Conservation (phyloP, 768 basidiomycete genomes). For the Russula ochroleuca region DNA sequence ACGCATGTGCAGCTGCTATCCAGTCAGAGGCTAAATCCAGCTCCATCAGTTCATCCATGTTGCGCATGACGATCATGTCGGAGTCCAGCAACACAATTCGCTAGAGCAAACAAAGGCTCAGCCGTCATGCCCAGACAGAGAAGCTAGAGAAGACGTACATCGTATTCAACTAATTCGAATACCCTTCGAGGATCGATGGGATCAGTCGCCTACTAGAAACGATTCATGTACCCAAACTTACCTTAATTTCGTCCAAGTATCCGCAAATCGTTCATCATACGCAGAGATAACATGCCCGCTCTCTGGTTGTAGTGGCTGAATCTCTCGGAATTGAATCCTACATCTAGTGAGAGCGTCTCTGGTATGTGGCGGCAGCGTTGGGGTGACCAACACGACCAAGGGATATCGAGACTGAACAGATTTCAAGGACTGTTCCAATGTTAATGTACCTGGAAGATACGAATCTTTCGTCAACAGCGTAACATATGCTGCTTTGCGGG, state of each 20-base stretch:
- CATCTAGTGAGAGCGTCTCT: constrained; percentile 47
- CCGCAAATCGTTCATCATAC: constrained; percentile 49
- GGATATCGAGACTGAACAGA: constrained; percentile 45
- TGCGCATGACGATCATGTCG: constrained; percentile 79
- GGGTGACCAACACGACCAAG: constrained; percentile 50
- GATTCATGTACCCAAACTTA: constrained; percentile 26
- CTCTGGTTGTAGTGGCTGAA: constrained; percentile 55
- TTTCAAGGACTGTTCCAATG: constrained; percentile 48
- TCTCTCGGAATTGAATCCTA: constrained; percentile 53
- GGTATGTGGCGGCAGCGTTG: constrained; percentile 37
- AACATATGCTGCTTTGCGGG: constrained; percentile 54
- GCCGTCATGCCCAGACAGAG: background rate
- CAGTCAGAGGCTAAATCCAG: constrained; percentile 54
- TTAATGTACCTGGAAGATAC: constrained; percentile 56
- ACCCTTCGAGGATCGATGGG: constrained; percentile 35
- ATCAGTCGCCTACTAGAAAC: background rate
- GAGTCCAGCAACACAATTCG: constrained; percentile 78
- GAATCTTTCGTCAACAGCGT: constrained; percentile 68
- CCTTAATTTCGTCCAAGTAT: constrained; percentile 65
- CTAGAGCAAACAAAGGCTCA: constrained; percentile 37
- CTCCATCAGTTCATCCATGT: constrained; percentile 75
- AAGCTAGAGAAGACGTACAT: constrained; percentile 40
- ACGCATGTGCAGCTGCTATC: constrained; percentile 87
- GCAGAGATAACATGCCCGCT: constrained; percentile 39
- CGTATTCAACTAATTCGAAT: constrained; percentile 65